phyloP scores from a whole-genome alignment of 83 land plant species.

The Thuja plicata region DNA sequence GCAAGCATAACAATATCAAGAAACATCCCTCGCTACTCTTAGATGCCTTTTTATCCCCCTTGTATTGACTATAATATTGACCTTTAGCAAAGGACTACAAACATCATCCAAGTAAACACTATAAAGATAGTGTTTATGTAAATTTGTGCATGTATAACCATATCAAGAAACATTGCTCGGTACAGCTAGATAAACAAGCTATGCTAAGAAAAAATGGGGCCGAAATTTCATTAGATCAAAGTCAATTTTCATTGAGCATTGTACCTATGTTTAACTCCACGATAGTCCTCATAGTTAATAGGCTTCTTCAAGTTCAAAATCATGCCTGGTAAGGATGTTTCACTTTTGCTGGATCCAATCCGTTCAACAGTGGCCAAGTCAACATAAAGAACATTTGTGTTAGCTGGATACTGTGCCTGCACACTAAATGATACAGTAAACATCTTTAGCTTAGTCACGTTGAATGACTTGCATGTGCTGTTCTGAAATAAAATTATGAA shows the following conservation, averaged over 20 bases:
- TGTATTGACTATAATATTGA: not conserved
- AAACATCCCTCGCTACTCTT: not conserved
- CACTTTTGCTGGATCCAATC: constrained; percentile 62
- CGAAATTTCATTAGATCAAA: not conserved
- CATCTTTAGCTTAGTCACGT: not conserved
- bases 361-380: constrained; percentile 82
- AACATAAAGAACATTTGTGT: constrained; percentile 95
- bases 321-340: constrained; percentile 89
- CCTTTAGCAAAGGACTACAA: not conserved
- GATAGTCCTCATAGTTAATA: constrained; percentile 54
- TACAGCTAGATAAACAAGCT: not conserved
- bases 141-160: not conserved
- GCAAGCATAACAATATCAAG: not conserved
- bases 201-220: not conserved
- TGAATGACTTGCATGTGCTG: not conserved
- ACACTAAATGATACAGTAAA: constrained; percentile 42
- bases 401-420: constrained; percentile 94
- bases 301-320: constrained; percentile 90
- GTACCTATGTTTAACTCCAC: constrained; percentile 80
- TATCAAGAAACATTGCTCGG: not conserved
- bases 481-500: not conserved
- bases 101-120: not conserved
- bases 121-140: not conserved
- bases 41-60: not conserved
- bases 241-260: not conserved